Conservation (phyloP, 805 yeast species). For the Starmera amethionina region DNA sequence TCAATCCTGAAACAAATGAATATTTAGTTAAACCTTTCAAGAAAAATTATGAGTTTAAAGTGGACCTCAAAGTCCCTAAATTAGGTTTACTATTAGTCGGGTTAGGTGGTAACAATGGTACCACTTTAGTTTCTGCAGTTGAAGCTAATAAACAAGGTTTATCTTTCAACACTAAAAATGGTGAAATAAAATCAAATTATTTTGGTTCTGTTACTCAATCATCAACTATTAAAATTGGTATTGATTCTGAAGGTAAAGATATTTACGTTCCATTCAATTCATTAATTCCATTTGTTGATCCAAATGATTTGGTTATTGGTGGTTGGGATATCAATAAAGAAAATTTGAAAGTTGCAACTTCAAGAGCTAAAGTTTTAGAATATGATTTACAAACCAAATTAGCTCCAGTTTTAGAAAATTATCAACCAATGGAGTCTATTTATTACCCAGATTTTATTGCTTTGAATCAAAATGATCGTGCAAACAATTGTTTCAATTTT, state of each 20-base stretch:
- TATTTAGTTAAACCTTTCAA: slow-evolving; percentile 61
- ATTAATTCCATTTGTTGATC: slow-evolving; percentile 78
- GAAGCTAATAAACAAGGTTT: slow-evolving; percentile 78
- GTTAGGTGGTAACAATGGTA: slow-evolving; percentile 93
- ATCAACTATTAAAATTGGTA: slow-evolving; percentile 82
- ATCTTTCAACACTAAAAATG: slow-evolving; percentile 74
- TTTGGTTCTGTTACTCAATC: slow-evolving; percentile 93
- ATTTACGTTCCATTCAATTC: slow-evolving; percentile 89
- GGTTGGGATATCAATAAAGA: slow-evolving; percentile 91
- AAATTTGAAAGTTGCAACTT: slow-evolving; percentile 68
- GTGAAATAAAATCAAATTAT: slow-evolving; percentile 63
- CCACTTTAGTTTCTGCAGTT: slow-evolving; percentile 78
- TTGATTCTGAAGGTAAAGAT: slow-evolving; percentile 72
- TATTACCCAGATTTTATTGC: slow-evolving; percentile 97
- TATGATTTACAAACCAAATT: slow-evolving; percentile 74
- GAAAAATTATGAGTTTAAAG: slow-evolving; percentile 75
- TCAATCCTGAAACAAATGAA: slow-evolving; percentile 31
- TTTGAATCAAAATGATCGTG: slow-evolving; percentile 86
- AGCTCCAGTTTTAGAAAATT: slow-evolving; percentile 47
- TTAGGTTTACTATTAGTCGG: slow-evolving; percentile 89
- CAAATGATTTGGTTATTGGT: slow-evolving; percentile 81
- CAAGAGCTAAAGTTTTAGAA: slow-evolving; percentile 81
- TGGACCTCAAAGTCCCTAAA: slow-evolving; percentile 73
- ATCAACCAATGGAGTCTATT: slow-evolving; percentile 70
- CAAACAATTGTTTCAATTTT: slow-evolving; percentile 72